Evolutionary conservation across 192 early-diverging fungal species (phyloP).

Genomic region (Lobosporangium transversale): DNA sequence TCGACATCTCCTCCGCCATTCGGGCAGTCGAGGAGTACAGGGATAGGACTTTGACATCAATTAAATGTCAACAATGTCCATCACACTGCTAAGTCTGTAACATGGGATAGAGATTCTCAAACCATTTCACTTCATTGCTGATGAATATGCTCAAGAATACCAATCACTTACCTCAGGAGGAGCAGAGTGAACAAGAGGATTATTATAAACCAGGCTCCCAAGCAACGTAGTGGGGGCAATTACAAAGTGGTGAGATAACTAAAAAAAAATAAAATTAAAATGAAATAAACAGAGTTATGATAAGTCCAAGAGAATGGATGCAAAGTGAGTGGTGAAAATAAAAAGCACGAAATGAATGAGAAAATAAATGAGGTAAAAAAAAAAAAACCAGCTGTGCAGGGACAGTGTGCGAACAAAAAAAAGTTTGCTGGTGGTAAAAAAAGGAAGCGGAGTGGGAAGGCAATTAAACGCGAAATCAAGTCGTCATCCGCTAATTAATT

Average conservation of each 20-base stretch:
- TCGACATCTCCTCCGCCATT: slow-evolving; percentile 28
- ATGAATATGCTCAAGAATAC: slow-evolving; percentile 9
- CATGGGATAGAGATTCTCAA: not conserved
- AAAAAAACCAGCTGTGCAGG: not conserved
- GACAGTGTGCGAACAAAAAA: not conserved
- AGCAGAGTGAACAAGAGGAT: slow-evolving; percentile 8
- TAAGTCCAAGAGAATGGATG: not conserved
- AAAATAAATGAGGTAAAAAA: too few relatives aligned
- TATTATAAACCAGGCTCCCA: slow-evolving; percentile 4
- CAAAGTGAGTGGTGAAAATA: too few relatives aligned
- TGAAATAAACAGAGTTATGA: not conserved
- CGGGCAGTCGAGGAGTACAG: slow-evolving; percentile 31
- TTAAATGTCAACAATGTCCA: slow-evolving; percentile 22
- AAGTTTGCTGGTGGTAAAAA: not conserved
- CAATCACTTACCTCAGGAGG: slow-evolving; percentile 8
- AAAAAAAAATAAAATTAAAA: not conserved
- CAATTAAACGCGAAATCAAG: too few relatives aligned
- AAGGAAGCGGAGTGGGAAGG: not conserved
- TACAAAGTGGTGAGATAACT: not conserved
- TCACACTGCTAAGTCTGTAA: slow-evolving; percentile 26
- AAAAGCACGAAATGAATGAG: too few relatives aligned
- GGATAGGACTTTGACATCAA: slow-evolving; percentile 36
- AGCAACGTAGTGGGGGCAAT: not conserved
- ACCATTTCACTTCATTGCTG: slow-evolving; percentile 5
- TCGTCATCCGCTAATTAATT: too few relatives aligned